Evolutionary conservation across 345 rosid genomes (phyloP).

Genomic region (Ricinus communis): DNA sequence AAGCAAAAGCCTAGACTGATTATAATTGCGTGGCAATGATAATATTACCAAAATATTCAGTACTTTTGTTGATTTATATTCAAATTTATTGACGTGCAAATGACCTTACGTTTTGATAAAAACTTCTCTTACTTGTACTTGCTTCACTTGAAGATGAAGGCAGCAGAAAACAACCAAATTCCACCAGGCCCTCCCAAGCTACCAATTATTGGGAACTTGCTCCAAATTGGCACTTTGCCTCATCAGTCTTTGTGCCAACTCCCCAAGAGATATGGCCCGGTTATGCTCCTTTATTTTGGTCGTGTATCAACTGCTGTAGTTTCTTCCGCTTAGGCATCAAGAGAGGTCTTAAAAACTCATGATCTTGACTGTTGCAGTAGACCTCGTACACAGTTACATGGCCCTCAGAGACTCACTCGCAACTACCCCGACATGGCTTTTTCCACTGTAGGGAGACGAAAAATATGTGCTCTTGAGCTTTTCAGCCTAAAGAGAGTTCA

Average conservation of each 20-base stretch:
- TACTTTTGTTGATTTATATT: too few relatives aligned
- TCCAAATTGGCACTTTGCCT: conserved; percentile 6
- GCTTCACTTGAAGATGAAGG: background rate
- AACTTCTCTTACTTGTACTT: background rate
- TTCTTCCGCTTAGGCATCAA: too few relatives aligned
- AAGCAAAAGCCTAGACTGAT: too few relatives aligned
- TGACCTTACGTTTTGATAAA: too few relatives aligned
- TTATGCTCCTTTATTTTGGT: too few relatives aligned
- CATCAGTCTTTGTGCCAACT: too few relatives aligned
- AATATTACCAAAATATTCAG: too few relatives aligned
- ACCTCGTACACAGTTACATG: conserved; percentile 10
- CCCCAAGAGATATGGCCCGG: too few relatives aligned
- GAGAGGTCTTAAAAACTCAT: background rate
- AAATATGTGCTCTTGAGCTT: background rate
- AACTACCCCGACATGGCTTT: background rate
- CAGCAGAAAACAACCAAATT: background rate
- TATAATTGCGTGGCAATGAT: too few relatives aligned
- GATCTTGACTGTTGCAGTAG: conserved; percentile 10
- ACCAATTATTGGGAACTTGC: conserved; percentile 20
- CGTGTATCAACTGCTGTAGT: too few relatives aligned
- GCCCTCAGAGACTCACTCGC: background rate
- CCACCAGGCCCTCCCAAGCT: conserved; percentile 17
- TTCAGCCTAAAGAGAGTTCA: conserved; percentile 14
- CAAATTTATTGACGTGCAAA: too few relatives aligned
- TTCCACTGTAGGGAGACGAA: conserved; percentile 2